Evolutionary conservation across 179 eudicot genomes (phyloP).

Genomic region (Sideroxylon spinosum): DNA sequence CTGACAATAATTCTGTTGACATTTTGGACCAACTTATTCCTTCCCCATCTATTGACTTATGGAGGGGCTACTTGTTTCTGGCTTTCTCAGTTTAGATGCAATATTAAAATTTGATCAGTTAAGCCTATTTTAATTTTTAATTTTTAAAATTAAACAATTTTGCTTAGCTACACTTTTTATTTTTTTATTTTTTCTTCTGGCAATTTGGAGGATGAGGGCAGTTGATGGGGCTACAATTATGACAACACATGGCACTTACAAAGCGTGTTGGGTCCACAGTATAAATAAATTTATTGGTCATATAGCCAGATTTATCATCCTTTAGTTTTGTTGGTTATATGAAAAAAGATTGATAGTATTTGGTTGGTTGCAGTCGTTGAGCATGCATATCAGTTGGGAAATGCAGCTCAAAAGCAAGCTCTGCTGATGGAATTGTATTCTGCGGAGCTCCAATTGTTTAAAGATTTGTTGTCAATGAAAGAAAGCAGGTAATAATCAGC

Average conservation of each 20-base stretch:
- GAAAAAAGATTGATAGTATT: background rate
- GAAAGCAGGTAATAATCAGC: constrained; percentile 54
- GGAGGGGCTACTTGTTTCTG: background rate
- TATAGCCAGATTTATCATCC: background rate
- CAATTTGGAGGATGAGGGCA: background rate
- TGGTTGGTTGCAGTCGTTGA: constrained; percentile 64
- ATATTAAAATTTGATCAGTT: background rate
- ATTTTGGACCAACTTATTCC: background rate
- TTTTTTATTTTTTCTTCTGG: too few relatives aligned
- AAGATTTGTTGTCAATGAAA: constrained; percentile 64
- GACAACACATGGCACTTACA: background rate
- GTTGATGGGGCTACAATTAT: background rate
- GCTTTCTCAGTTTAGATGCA: background rate
- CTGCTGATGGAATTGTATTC: constrained; percentile 87
- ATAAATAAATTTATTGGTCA: constrained; percentile 2
- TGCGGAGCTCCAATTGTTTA: constrained; percentile 85
- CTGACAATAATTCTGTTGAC: background rate
- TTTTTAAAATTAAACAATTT: background rate
- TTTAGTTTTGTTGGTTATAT: background rate
- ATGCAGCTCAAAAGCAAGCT: constrained; percentile 74
- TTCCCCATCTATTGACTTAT: background rate
- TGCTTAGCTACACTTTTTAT: background rate
- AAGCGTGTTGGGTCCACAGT: background rate
- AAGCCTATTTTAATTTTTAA: background rate
- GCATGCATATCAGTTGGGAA: constrained; percentile 70